Percentiles rank a stretch among this genome's conserved stretches.
Evolutionary conservation across 768 basidiomycete genomes (phyloP).

Genomic region (Sporobolomyces phaffii): DNA sequence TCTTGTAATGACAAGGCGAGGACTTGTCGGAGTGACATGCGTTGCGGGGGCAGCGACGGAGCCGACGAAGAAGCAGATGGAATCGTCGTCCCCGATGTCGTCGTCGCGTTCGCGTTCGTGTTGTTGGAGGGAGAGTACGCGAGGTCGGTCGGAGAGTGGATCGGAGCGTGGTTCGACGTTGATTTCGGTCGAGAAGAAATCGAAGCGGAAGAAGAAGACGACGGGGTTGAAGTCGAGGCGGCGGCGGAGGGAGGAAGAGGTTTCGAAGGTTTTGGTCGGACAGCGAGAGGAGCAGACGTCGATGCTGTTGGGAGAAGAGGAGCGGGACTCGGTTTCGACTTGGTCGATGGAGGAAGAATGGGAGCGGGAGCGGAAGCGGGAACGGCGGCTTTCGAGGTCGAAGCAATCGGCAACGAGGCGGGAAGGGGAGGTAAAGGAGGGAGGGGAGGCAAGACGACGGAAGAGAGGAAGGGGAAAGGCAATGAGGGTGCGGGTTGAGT

Average conservation of each 20-base stretch:
- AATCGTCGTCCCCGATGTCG: background rate
- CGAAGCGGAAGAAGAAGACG: background rate
- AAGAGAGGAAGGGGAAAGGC: background rate
- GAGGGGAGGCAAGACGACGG: conserved; percentile 5
- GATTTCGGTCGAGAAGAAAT: background rate
- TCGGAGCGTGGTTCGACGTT: background rate
- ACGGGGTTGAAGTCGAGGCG: background rate
- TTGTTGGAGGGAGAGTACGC: background rate
- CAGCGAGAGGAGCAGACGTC: background rate
- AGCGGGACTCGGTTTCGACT: too few species aligned
- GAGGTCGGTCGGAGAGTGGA: background rate
- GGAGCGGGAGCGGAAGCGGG: background rate
- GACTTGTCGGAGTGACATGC: conserved; percentile 32
- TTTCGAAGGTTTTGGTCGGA: background rate
- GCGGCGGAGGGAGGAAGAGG: background rate
- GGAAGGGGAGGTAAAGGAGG: conserved; percentile 7
- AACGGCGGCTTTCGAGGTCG: background rate
- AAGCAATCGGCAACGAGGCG: background rate
- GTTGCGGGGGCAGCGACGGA: background rate
- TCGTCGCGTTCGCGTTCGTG: background rate
- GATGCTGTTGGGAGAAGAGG: background rate
- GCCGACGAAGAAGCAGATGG: background rate
- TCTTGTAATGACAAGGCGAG: conserved; percentile 28
- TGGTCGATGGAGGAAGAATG: too few species aligned
- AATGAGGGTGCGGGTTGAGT: background rate